Evolutionary conservation across 352 stramenopile species (phyloP), one percentile per base, ranked within the genome.

Genomic region (Elongisporangium senticosum): DNA sequence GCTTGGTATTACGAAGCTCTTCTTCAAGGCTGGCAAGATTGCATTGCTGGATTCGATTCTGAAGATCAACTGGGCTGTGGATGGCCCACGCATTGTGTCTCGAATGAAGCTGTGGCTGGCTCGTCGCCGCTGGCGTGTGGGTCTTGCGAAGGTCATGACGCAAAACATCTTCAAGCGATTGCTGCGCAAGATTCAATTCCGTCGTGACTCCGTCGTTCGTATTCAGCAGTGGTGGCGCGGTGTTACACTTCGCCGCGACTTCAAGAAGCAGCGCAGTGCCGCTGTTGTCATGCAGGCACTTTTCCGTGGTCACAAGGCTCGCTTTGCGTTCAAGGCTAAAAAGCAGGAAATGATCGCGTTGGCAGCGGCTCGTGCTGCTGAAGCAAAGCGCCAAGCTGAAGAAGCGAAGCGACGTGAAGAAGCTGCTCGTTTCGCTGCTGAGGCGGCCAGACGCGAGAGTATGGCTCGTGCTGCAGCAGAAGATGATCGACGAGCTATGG

Each of bases 141-240:
- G 59, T 7, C 65, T 90, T 23, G 81, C 79, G 24, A 90, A 90
- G 71, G 75, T 89, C 13, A 53, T 87, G 23, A 66, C 79, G 48
- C 79, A 89, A 63, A 83, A 86, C 56, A 57, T 61, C 15, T 86
- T 83, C 61, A 72, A 71, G 57, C 56, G 55, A 8, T 55, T 87
- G 24, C 67, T 76, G 56, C 70, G 71, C 61, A 82, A 77, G 63
- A 89, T 89, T 59, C 77, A 86, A 61, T 81, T 79, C 60, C 79
- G 79, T 57, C 67, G 71, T 47, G 72, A 87, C 50, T 73, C 74
- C 24, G 75, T 87, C 19, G 67, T 80, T 24, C 75, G 75, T 53
- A 89, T 95, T 58, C 86, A 95, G 72, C 81, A 83, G 57, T 95
- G 86, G 86, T 95, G 86, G 86, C 86, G 86, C 58, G 80, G 79